Conservation (phyloP, 2,329 filamentous ascomycete genomes). For the Colletotrichum chrysophilum region DNA sequence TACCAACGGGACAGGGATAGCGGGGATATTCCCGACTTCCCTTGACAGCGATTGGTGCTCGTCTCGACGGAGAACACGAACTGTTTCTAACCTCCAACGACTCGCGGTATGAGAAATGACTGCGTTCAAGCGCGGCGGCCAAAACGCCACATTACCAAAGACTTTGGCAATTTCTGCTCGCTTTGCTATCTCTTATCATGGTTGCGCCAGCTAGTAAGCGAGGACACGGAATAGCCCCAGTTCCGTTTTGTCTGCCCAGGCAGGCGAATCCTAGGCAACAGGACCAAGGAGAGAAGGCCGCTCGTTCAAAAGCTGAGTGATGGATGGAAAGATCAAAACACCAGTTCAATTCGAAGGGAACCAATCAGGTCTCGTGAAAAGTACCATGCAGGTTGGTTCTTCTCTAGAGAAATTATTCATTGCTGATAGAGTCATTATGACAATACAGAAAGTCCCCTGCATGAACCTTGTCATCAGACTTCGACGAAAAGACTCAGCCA, state of each 20-base stretch:
- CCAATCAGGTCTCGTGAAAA: not conserved
- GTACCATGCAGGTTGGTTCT: not conserved
- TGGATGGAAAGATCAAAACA: not conserved
- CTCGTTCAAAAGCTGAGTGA: not conserved
- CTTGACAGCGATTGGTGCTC: not conserved
- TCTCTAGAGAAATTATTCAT: not conserved
- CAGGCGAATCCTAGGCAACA: not conserved
- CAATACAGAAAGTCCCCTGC: not conserved
- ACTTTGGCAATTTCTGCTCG: not conserved
- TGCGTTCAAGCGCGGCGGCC: not conserved
- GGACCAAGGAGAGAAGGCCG: not conserved
- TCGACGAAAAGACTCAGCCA: not conserved
- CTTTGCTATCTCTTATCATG: not conserved
- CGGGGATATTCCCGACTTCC: not conserved
- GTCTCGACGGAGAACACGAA: not conserved
- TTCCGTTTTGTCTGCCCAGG: not conserved
- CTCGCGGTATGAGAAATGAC: not conserved
- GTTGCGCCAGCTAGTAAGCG: not conserved
- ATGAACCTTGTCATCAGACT: not conserved
- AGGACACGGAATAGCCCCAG: not conserved
- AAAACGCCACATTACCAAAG: not conserved
- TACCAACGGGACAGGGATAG: not conserved
- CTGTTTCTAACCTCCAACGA: not conserved
- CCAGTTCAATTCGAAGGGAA: not conserved
- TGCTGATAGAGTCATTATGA: not conserved